Evolutionary conservation across 345 rosid genomes (phyloP).

Genomic region (Hirschfeldia incana): DNA sequence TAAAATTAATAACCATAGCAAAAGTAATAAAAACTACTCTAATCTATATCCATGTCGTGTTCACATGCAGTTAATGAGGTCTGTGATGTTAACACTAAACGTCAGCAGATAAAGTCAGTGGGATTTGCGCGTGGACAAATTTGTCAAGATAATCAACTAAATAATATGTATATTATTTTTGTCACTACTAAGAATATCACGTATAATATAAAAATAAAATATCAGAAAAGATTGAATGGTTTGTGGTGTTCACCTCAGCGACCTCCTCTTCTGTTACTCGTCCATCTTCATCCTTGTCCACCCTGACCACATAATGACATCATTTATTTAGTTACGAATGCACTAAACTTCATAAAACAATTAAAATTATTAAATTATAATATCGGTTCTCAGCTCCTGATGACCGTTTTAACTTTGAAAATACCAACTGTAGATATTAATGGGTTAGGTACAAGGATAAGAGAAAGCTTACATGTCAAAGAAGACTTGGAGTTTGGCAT

Average conservation of each 20-base stretch:
- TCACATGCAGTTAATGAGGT: constrained; percentile 17
- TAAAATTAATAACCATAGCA: constrained; percentile 6
- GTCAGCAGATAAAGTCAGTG: constrained; percentile 34
- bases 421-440: not conserved
- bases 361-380: not conserved
- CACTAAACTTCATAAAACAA: constrained; percentile 1
- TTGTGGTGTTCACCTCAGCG: constrained; percentile 51
- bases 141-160: constrained; percentile 36
- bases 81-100: constrained; percentile 25
- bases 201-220: not conserved
- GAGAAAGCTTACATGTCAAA: constrained; percentile 69
- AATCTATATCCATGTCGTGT: constrained; percentile 23
- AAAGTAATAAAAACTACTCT: constrained; percentile 3
- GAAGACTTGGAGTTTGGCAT: constrained; percentile 81
- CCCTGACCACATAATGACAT: constrained; percentile 49
- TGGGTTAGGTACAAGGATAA: constrained; percentile 16
- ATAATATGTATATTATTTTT: not conserved
- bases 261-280: constrained; percentile 87
- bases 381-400: not conserved
- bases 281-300: constrained; percentile 83
- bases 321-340: constrained; percentile 23
- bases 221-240: constrained; percentile 14
- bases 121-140: constrained; percentile 39
- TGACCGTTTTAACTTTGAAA: constrained; percentile 22
- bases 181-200: not conserved